phyloP scores from a whole-genome alignment of 2,329 filamentous ascomycete species.

The Emydomyces testavorans region DNA sequence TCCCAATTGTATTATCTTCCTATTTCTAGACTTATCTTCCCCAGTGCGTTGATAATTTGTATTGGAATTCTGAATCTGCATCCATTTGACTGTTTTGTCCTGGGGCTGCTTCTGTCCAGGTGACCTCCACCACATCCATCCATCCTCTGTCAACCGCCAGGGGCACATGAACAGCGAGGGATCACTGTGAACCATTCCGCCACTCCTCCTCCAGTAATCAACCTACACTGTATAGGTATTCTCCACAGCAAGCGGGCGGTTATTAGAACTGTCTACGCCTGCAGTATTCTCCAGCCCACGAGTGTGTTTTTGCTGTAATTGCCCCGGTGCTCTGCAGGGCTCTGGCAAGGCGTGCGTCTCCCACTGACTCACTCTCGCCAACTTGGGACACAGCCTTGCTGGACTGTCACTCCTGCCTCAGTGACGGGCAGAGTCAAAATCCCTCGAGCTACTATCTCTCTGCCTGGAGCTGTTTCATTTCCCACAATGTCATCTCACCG shows the following conservation, averaged over 20 bases:
- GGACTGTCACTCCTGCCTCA: not conserved
- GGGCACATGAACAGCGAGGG: conserved; percentile 6
- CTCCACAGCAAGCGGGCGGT: not conserved
- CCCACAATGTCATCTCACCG: conserved; percentile 6
- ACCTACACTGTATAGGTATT: not conserved
- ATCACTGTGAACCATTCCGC: not conserved
- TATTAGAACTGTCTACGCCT: not conserved
- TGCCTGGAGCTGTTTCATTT: not conserved
- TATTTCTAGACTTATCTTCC: not conserved
- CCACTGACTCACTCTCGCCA: not conserved
- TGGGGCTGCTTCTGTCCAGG: conserved; percentile 1
- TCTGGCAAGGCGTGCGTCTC: not conserved
- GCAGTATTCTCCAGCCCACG: not conserved
- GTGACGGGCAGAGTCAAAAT: not conserved
- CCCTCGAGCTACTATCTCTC: not conserved
- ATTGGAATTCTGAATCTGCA: not conserved
- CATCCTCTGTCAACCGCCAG: conserved; percentile 3
- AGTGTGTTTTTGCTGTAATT: not conserved
- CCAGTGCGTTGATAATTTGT: not conserved
- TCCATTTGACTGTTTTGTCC: too few species aligned
- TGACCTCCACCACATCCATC: not conserved
- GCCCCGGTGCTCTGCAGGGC: not conserved
- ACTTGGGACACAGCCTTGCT: conserved; percentile 6
- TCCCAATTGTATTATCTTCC: not conserved
- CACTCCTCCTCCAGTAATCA: conserved; percentile 4